These are phyloP conservation scores for Paraphaeosphaeria minitans DNA, from an alignment of 2,329 filamentous ascomycete genomes.

Conservation along the genomic window DNA sequence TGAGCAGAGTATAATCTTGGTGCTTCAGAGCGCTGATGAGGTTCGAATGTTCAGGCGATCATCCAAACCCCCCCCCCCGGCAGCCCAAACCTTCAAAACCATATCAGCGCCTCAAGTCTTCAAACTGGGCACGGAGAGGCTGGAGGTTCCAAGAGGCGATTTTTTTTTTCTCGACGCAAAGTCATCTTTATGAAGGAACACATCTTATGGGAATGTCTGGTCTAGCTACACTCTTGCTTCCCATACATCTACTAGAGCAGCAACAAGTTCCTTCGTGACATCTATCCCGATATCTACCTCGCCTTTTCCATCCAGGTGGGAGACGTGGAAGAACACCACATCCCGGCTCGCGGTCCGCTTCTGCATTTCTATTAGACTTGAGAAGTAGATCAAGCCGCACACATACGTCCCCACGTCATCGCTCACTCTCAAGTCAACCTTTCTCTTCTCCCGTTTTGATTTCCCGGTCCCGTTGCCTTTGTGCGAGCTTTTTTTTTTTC, in stretches of 20 bases:
- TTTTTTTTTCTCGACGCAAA: too few relatives aligned
- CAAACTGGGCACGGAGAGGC: too few relatives aligned
- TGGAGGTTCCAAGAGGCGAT: too few relatives aligned
- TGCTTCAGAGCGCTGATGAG: too few relatives aligned
- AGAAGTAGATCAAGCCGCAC: conserved; percentile 54
- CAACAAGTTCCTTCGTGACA: conserved; percentile 41
- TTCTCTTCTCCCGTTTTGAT: conserved; percentile 12
- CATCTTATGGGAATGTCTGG: too few relatives aligned
- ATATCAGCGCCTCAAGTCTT: too few relatives aligned
- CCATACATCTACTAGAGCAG: conserved; percentile 43
- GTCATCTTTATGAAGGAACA: too few relatives aligned
- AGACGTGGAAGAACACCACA: conserved; percentile 52
- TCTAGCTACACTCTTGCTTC: conserved; percentile 5
- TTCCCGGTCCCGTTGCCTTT: conserved; percentile 14
- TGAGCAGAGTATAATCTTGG: too few relatives aligned
- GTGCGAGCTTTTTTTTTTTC: background rate
- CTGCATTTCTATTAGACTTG: conserved; percentile 39
- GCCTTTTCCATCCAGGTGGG: conserved; percentile 41
- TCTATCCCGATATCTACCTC: conserved; percentile 39
- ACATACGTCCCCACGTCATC: conserved; percentile 50
- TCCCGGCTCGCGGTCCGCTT: conserved; percentile 23
- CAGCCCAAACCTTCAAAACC: too few relatives aligned
- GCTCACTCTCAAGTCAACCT: conserved; percentile 42
- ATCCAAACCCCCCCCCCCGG: too few relatives aligned
- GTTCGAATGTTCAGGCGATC: too few relatives aligned